Percentiles rank a stretch among this genome's conserved stretches.
phyloP scores from a whole-genome alignment of 73 alveolate genomes.

The Effrenium voratum region DNA sequence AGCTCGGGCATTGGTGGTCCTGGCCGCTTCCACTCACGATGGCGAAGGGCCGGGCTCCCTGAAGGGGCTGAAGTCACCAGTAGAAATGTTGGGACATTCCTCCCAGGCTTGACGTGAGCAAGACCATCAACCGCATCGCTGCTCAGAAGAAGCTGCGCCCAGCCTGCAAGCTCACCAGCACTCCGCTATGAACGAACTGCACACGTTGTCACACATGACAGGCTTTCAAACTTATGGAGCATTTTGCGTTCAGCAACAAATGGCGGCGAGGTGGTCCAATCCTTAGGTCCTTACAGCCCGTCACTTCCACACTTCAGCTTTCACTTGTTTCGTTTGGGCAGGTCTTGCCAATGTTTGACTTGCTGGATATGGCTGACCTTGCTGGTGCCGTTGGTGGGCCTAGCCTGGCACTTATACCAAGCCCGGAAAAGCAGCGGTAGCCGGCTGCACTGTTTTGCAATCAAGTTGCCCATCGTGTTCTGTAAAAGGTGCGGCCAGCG shows the following conservation, averaged over 20 bases:
- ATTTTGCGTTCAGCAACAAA: slow-evolving; percentile 45
- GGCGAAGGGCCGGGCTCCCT: not conserved
- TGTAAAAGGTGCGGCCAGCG: slow-evolving; percentile 67
- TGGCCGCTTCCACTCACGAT: slow-evolving; percentile 59
- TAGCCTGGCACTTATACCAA: too few species aligned
- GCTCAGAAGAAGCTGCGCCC: slow-evolving; percentile 89
- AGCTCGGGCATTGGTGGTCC: slow-evolving; percentile 89
- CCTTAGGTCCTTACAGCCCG: not conserved
- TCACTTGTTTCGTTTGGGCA: not conserved
- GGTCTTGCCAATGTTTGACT: slow-evolving; percentile 66
- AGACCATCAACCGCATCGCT: slow-evolving; percentile 78
- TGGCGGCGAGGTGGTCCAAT: slow-evolving; percentile 47
- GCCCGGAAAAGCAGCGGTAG: too few species aligned
- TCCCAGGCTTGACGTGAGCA: slow-evolving; percentile 73
- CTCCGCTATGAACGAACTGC: not conserved
- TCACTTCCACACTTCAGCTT: not conserved
- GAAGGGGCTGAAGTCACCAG: not conserved
- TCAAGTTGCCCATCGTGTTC: not conserved
- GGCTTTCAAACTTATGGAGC: slow-evolving; percentile 51
- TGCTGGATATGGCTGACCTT: slow-evolving; percentile 87
- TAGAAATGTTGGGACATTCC: not conserved
- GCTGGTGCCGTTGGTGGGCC: slow-evolving; percentile 82
- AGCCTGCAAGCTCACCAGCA: not conserved
- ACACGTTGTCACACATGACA: not conserved
- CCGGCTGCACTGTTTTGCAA: too few species aligned